Evolutionary conservation across 352 stramenopile species (phyloP), one percentile per base, ranked within the genome.

Genomic region (Globisporangium emineosum): DNA sequence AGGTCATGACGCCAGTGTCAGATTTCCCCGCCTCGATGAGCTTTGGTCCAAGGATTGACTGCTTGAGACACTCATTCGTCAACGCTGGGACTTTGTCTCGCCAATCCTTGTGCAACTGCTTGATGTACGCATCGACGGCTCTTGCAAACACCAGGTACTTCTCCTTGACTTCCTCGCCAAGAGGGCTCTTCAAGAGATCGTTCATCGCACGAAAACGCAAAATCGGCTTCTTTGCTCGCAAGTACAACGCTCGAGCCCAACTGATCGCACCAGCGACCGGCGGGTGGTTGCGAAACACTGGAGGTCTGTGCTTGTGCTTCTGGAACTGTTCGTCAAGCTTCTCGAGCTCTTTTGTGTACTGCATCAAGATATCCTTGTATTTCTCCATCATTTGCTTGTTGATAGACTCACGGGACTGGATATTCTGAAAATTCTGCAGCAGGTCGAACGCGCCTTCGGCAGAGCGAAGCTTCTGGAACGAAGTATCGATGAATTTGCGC

Each of bases 331-430:
- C 81, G 13, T 92, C 80, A 3, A 98, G 83, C 33, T 90, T 83
- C 43, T 98, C 92, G 17, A 98, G 80, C 69, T 98, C 96, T 67
- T 97, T 98, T 12, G 89, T 96, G 79, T 98, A 98, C 78, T 98
- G 93, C 79, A 96, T 88, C 35, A 98, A 69, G 29, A 98, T 98
- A 56, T 98, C 93, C 62, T 98, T 97, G 77, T 98, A 98, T 61
- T 98, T 97, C 55, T 97, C 89, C 85, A 98, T 97, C 88, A 98
- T 98, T 57, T 98, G 90, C 65, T 97, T 96, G 79, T 98, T 97
- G 67, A 98, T 98, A 13, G 86, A 96, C 56, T 98, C 92, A 37
- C 95, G 90, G 6, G 89, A 95, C 67, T 98, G 88, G 57, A 98
- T 98, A 50, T 98, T 97, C 62, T 98, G 90, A 69, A 98, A 98